phyloP scores from a whole-genome alignment of 2,329 filamentous ascomycete species.

The Gliomastix tumulicola region DNA sequence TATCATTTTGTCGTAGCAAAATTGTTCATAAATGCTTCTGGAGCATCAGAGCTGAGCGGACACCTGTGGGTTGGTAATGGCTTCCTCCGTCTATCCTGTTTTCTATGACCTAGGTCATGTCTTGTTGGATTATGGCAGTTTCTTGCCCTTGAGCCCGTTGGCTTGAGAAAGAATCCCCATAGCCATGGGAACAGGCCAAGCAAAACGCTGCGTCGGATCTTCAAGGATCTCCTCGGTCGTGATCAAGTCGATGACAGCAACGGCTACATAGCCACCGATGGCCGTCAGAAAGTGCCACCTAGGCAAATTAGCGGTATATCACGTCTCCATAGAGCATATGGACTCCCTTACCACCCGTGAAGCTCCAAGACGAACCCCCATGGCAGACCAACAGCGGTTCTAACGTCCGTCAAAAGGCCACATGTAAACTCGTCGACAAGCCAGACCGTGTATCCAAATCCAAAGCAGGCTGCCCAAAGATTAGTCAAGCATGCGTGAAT shows the following conservation, averaged over 20 bases:
- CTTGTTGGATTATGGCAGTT: too few relatives aligned
- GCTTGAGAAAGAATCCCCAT: conserved; percentile 6
- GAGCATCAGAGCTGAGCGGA: too few relatives aligned
- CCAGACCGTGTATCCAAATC: conserved; percentile 29
- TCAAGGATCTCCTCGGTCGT: conserved; percentile 21
- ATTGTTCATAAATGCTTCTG: too few relatives aligned
- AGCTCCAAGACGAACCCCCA: conserved; percentile 29
- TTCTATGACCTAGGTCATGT: too few relatives aligned
- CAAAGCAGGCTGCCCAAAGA: conserved; percentile 19
- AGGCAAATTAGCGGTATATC: background rate
- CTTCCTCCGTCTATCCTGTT: too few relatives aligned
- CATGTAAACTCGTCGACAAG: conserved; percentile 28
- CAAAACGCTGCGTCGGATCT: conserved; percentile 18
- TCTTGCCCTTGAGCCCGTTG: too few relatives aligned
- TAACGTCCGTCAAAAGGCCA: conserved; percentile 13
- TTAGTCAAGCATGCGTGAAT: background rate
- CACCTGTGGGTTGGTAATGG: too few relatives aligned
- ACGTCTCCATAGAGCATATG: conserved; percentile 10
- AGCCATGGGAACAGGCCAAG: conserved; percentile 24
- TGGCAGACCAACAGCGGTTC: conserved; percentile 22
- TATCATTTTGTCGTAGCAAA: too few relatives aligned
- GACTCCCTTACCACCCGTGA: conserved; percentile 25
- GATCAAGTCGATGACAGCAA: conserved; percentile 26
- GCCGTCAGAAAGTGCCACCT: conserved; percentile 35
- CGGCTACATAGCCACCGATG: conserved; percentile 30